A percentile compares a stretch with the other conserved stretches of the same genome.
phyloP scores from a whole-genome alignment of 345 rosid species.

The Eucalyptus leucophloia region DNA sequence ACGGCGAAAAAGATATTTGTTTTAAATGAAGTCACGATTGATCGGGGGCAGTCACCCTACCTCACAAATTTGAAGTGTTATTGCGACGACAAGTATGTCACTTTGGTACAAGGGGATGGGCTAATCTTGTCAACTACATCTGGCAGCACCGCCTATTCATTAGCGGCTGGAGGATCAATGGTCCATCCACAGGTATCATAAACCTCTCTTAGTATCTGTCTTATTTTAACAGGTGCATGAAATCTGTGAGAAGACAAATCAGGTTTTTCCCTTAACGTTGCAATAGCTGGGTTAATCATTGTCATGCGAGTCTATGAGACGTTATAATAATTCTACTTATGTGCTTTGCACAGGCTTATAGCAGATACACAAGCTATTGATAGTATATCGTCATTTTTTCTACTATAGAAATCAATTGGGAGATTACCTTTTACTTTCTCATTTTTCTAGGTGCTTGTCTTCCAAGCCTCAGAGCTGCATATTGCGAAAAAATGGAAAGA shows the following conservation, averaged over 20 bases:
- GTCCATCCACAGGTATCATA: constrained; percentile 86
- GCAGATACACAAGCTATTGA: neutral
- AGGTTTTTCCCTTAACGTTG: too few relatives aligned
- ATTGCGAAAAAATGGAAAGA: neutral
- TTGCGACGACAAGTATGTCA: constrained; percentile 86
- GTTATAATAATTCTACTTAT: neutral
- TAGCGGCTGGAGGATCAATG: constrained; percentile 99
- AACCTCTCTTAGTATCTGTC: neutral
- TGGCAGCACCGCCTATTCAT: constrained; percentile 97
- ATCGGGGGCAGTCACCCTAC: constrained; percentile 85
- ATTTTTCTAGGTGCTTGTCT: neutral
- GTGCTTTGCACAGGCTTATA: neutral
- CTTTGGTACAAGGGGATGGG: constrained; percentile 98
- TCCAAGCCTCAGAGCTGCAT: neutral
- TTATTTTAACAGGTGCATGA: neutral
- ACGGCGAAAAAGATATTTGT: constrained; percentile 67
- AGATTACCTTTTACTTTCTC: neutral
- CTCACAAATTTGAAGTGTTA: constrained; percentile 91
- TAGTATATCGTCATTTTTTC: neutral
- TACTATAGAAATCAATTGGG: neutral
- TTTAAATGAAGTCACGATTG: constrained; percentile 91
- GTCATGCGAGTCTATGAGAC: neutral
- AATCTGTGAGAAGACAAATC: too few relatives aligned
- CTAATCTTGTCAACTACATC: constrained; percentile 89
- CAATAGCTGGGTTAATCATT: neutral